Conservation (phyloP, 257 asterid genomes). For the Jacaranda copaia region DNA sequence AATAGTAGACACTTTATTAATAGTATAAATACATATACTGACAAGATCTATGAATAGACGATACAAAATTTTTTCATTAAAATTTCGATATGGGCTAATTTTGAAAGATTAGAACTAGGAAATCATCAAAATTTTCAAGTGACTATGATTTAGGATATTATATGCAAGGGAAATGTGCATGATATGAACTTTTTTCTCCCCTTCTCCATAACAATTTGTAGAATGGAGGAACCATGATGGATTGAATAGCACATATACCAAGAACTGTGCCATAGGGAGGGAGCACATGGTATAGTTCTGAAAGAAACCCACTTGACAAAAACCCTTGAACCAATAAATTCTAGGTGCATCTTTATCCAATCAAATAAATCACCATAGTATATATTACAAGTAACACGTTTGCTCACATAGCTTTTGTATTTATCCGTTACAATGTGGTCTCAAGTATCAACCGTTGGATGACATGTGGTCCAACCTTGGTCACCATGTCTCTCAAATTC, state of each 20-base stretch:
- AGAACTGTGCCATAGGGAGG: slow-evolving; percentile 36
- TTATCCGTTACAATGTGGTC: slow-evolving; percentile 44
- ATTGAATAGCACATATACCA: slow-evolving; percentile 19
- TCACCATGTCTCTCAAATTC: slow-evolving; percentile 28
- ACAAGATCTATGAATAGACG: no score
- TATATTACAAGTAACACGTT: slow-evolving; percentile 31
- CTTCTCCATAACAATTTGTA: background rate
- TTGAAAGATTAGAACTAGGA: no score
- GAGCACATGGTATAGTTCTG: slow-evolving; percentile 30
- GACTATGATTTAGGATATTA: background rate
- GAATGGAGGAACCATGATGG: background rate
- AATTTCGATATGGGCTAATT: no score
- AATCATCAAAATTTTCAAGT: background rate
- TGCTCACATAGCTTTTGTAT: slow-evolving; percentile 33
- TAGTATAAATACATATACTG: no score
- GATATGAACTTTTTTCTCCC: background rate
- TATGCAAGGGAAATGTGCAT: background rate
- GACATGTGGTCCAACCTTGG: slow-evolving; percentile 43
- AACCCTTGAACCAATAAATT: slow-evolving; percentile 11
- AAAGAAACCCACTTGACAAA: slow-evolving; percentile 12
- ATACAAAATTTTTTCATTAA: no score
- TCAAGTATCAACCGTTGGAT: slow-evolving; percentile 27
- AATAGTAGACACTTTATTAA: no score
- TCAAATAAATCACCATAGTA: slow-evolving; percentile 18
- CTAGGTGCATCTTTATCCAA: slow-evolving; percentile 32